These are phyloP conservation scores for Xylaria sp. DNA, from an alignment of 495 filamentous ascomycete genomes.

Conservation along the genomic window DNA sequence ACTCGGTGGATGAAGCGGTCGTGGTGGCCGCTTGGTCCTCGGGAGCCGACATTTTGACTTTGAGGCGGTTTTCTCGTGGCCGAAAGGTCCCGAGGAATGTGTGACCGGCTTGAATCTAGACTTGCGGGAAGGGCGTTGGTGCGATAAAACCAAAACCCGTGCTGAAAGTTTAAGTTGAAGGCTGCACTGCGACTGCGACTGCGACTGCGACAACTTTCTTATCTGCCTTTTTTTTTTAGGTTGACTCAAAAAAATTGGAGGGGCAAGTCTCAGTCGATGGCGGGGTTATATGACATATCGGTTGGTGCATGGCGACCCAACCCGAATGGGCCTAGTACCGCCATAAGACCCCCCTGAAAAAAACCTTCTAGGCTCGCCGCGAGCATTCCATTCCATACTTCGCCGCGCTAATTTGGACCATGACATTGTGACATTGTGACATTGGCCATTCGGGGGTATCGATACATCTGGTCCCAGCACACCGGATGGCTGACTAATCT, in stretches of 20 bases:
- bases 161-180: not conserved
- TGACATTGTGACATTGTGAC: no score
- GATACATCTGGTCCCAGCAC: not conserved
- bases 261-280: slow-evolving; percentile 39
- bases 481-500: slow-evolving; percentile 37
- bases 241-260: slow-evolving; percentile 49
- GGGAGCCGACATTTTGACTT: slow-evolving; percentile 25
- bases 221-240: slow-evolving; percentile 7
- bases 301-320: slow-evolving; percentile 24
- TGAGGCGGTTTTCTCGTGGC: not conserved
- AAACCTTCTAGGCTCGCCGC: slow-evolving; percentile 23
- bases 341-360: not conserved
- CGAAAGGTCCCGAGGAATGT: not conserved
- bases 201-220: slow-evolving; percentile 14
- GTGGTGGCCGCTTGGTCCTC: slow-evolving; percentile 25
- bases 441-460: not conserved
- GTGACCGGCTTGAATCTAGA: no score
- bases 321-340: slow-evolving; percentile 31
- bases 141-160: no score
- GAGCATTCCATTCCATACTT: slow-evolving; percentile 24
- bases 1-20: slow-evolving; percentile 41
- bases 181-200: no score
- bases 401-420: not conserved
- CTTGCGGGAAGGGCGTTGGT: no score
- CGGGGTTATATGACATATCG: slow-evolving; percentile 41